Evolutionary conservation across 257 asterid genomes (phyloP), one percentile per base, ranked within the genome.

Genomic region (Thymus mandschuricus): DNA sequence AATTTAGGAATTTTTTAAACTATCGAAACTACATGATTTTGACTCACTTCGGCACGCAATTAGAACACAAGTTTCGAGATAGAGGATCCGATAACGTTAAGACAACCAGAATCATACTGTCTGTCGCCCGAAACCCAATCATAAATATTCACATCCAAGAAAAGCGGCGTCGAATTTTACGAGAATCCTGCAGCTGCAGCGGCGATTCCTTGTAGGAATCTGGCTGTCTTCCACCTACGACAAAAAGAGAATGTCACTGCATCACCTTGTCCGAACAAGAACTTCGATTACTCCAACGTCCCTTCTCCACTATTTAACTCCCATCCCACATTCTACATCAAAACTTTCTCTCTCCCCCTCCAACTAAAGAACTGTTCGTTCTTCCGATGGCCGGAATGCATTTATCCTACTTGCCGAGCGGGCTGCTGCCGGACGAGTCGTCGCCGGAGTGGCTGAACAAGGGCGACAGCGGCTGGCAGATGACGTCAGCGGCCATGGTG

Each of bases 401-500:
- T 43, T 28, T 41, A 11, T 1, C 51, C 5, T 0, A 2, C 4
- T 80, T 88, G 12, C 92, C 91, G 13, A 1, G n/a, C 7, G 84
- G 80, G 38, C 74, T 78, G 0, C 0, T 0, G 0, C 49, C 67
- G 1, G 88, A 80, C 62, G 77, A 52, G 6, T 76, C 82, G 0
- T 46, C 59, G 2, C 91, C 87, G 2, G 9, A 4, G 0, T 89
- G 96, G 96, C 77, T 89, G 10, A 89, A 76, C 86, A 85, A 80
- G 62, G 91, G 80, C 40, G 96, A 89, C 71, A 86, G 86, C 64
- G 82, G 82, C 0, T 89, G 91, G 92, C 78, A 78, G 64, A 72
- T 86, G 64, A 89, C 86, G 1, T 86, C 96, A 0, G 86, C 91
- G 1, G 33, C 96, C 59, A 77, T 89, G 87, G 96, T 89, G n/a